Evolutionary conservation across 768 basidiomycete species (phyloP).

Genomic region (Tulasnella calospora): DNA sequence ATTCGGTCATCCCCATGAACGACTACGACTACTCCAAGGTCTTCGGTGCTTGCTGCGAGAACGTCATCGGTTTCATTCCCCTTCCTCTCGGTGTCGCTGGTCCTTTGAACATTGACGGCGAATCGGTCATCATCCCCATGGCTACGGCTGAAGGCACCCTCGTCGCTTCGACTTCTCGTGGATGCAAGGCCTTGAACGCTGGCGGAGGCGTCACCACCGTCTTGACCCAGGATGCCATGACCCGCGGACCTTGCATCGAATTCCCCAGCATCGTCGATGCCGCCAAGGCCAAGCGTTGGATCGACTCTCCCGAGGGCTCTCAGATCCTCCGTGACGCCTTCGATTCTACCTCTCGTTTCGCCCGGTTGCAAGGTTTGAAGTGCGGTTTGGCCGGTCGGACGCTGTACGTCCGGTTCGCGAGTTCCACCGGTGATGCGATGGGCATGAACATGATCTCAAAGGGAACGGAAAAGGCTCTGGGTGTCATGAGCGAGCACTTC

Average conservation of each 20-base stretch:
- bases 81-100: constrained; percentile 95
- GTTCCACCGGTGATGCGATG: constrained; percentile 96
- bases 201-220: constrained; percentile 95
- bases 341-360: constrained; percentile 92
- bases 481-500: constrained; percentile 67
- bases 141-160: constrained; percentile 99
- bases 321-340: constrained; percentile 74
- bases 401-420: constrained; percentile 88
- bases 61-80: constrained; percentile 96
- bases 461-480: constrained; percentile 92
- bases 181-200: constrained; percentile 95
- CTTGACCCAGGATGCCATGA: constrained; percentile 90
- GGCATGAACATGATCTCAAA: constrained; percentile 99
- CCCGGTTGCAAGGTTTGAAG: constrained; percentile 78
- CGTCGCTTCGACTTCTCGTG: constrained; percentile 94
- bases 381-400: constrained; percentile 89
- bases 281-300: constrained; percentile 81
- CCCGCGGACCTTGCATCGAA: constrained; percentile 95
- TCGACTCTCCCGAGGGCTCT: constrained; percentile 77
- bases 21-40: constrained; percentile 93
- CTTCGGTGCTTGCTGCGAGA: constrained; percentile 96
- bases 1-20: constrained; percentile 72
- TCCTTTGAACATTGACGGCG: constrained; percentile 85
- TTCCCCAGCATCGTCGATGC: constrained; percentile 79
- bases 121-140: constrained; percentile 88